Evolutionary conservation across 805 yeast genomes (phyloP).

Genomic region (Millerozyma acaciae): DNA sequence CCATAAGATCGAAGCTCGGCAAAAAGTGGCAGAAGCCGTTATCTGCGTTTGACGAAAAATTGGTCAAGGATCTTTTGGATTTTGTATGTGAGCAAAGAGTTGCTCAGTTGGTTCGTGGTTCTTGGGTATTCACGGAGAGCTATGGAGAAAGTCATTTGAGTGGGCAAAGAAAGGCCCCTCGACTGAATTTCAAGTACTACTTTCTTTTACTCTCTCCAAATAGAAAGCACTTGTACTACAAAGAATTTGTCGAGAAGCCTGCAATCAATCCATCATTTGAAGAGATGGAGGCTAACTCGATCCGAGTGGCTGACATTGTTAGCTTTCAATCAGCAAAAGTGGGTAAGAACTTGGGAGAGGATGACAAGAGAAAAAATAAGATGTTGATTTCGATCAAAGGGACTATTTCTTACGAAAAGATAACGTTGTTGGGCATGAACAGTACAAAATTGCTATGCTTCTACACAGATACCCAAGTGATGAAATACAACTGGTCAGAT

Average conservation of each 20-base stretch:
- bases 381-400: constrained; percentile 55
- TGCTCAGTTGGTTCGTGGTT: constrained; percentile 66
- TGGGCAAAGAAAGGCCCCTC: constrained; percentile 13
- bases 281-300: constrained; percentile 47
- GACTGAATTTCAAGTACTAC: constrained; percentile 36
- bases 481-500: constrained; percentile 72
- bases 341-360: constrained; percentile 33
- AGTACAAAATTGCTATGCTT: constrained; percentile 49
- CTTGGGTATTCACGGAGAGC: constrained; percentile 71
- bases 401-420: constrained; percentile 54
- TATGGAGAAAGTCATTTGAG: constrained; percentile 37
- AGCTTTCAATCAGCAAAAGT: constrained; percentile 50
- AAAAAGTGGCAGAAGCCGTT: constrained; percentile 45
- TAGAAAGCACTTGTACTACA: constrained; percentile 55
- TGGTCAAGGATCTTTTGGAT: constrained; percentile 56
- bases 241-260: constrained; percentile 51
- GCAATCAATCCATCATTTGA: constrained; percentile 53
- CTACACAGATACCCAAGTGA: constrained; percentile 66
- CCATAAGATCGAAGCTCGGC: constrained; percentile 33
- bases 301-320: constrained; percentile 50
- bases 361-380: constrained; percentile 38
- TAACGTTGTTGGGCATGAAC: constrained; percentile 44
- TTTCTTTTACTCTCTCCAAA: constrained; percentile 66
- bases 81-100: constrained; percentile 76
- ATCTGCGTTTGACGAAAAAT: constrained; percentile 44